Evolutionary conservation across 305 asterid species (phyloP), one percentile per base, ranked within the genome.

Genomic region (Ilex paraguariensis): DNA sequence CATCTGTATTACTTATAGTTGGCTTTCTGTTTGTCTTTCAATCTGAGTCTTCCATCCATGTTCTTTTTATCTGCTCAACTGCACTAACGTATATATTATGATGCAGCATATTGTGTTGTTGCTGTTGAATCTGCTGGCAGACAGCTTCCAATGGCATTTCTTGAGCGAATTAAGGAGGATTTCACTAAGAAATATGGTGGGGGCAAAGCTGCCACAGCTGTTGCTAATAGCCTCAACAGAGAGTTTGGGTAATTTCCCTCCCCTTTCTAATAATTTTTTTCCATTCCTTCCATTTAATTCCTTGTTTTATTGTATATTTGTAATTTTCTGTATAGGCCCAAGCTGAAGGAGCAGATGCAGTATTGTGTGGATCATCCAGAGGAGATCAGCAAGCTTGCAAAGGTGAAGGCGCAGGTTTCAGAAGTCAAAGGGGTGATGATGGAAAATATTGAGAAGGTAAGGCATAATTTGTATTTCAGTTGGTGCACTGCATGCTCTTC

Each of bases 341-440:
- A 46, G 13, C 16, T 46, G 52, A 46, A 46, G 52, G 52, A 46
- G 52, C 52, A 46, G 52, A 46, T 46, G 52, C 52, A 84, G 71
- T 88, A 88, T n/a, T 86, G 87, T 53, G 75, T 73, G 3, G 88
- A 82, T 48, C 91, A 88, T 71, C 91, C 95, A 1, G 88, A 88
- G 70, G 96, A 88, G 73, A 81, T 89, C 10, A 80, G 50, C 80
- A 46, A 46, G 52, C 52, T 46, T 46, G 13, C 52, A 6, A 46
- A 46, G 52, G 52, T 46, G 52, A 46, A 46, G 13, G 52, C 52
- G 0, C 52, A 46, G 52, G 52, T 46, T 46, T 10, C 52, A 46
- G 96, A 86, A 75, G 96, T 88, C 68, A 88, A 88, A 73, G 96
- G 95, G 52, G 96, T 88, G 70, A 88, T 88, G 96, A 86, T 86